A percentile compares a stretch with the other conserved stretches of the same genome.
phyloP scores from a whole-genome alignment of 1,139 yeast species.

The Candida sanyaensis region DNA sequence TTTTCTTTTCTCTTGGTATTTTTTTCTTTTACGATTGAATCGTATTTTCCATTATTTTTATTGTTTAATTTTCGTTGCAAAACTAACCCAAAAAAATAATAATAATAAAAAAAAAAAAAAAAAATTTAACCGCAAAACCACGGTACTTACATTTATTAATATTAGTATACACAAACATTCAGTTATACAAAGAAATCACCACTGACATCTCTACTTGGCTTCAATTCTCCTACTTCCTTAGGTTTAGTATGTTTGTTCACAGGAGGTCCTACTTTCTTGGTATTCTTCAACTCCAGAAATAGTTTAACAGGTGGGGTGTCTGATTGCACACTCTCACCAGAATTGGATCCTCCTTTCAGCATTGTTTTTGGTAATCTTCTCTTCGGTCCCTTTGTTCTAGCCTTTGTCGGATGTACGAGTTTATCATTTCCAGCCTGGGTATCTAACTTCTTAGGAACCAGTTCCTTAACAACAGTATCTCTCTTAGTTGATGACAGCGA shows the following conservation, averaged over 20 bases:
- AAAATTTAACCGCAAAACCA: no score
- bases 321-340: no score
- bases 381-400: conserved; percentile 73
- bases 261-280: conserved; percentile 27
- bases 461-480: conserved; percentile 11
- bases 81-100: no score
- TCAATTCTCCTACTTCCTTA: conserved; percentile 25
- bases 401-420: conserved; percentile 60
- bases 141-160: no score
- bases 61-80: no score
- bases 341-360: neutral
- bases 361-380: conserved; percentile 59
- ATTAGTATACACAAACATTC: neutral
- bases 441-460: conserved; percentile 14
- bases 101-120: no score
- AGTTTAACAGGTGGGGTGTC: no score
- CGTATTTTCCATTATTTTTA: no score
- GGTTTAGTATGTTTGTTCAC: conserved; percentile 33
- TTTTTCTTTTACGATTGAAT: no score
- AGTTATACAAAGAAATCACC: conserved; percentile 35
- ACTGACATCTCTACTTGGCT: conserved; percentile 30
- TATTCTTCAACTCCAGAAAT: neutral
- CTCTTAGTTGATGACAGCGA: conserved; percentile 4
- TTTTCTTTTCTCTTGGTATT: no score
- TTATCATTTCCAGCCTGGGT: conserved; percentile 19